Percentiles rank a stretch among this genome's conserved stretches.
Conservation (phyloP, 2,329 filamentous ascomycete species). For the Diaporthe velutina region DNA sequence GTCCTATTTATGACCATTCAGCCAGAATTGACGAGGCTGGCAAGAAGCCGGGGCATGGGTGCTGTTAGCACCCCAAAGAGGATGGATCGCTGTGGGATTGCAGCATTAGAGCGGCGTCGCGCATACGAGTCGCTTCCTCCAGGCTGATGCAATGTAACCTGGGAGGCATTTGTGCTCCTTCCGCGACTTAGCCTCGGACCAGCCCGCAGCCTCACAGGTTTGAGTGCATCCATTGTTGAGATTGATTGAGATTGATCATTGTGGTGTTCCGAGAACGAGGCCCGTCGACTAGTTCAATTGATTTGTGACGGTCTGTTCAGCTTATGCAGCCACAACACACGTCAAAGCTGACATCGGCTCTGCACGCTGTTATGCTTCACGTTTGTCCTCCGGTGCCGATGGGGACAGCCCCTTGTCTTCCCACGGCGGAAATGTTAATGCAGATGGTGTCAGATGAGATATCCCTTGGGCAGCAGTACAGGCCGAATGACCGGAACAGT, state of each 20-base stretch:
- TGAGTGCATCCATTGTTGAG: neutral
- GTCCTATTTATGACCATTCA: neutral
- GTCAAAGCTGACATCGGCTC: neutral
- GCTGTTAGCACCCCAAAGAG: neutral
- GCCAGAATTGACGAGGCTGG: slow-evolving; percentile 24
- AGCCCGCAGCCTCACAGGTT: slow-evolving; percentile 9
- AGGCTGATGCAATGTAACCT: slow-evolving; percentile 9
- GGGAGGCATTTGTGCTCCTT: neutral
- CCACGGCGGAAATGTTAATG: neutral
- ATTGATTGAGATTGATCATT: neutral
- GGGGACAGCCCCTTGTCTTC: neutral
- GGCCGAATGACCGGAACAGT: neutral
- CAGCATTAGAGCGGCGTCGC: slow-evolving; percentile 7
- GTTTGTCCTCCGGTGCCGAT: neutral
- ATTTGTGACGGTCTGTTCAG: neutral
- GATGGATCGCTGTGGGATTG: slow-evolving; percentile 19
- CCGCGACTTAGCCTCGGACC: slow-evolving; percentile 8
- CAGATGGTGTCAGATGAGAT: neutral
- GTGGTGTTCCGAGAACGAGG: neutral
- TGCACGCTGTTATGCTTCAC: neutral
- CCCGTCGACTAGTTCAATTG: neutral
- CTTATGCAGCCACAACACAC: slow-evolving; percentile 2
- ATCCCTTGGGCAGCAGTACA: slow-evolving; percentile 5
- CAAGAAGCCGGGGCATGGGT: neutral
- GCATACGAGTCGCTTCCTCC: neutral